Conservation (phyloP, 371 early-diverging fungal species). For the Mortierella sp. region DNA sequence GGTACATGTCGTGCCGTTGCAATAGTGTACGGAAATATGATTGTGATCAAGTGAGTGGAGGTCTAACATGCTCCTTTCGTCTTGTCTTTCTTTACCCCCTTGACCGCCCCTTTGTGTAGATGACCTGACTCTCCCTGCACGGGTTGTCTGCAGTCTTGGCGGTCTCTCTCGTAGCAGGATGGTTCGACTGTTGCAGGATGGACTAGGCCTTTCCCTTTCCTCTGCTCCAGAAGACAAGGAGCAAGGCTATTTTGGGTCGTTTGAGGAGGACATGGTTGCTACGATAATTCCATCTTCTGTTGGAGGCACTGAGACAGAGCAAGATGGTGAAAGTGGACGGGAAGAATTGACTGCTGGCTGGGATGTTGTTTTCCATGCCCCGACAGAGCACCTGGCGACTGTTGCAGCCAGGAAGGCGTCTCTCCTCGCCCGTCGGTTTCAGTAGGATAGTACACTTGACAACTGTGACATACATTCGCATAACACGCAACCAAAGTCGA, state of each 20-base stretch:
- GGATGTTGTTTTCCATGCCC: constrained; percentile 13
- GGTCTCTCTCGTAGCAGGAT: not conserved
- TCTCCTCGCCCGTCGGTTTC: constrained; percentile 16
- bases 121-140: constrained; percentile 14
- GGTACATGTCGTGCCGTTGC: not conserved
- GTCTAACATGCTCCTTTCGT: not conserved
- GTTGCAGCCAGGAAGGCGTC: constrained; percentile 7
- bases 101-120: not conserved
- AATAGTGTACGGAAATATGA: not conserved
- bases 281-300: not conserved
- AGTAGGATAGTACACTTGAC: not conserved
- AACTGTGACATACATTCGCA: not conserved
- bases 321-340: not conserved
- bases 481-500: no score
- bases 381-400: constrained; percentile 13
- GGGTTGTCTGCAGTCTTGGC: not conserved
- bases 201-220: not conserved
- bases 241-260: constrained; percentile 10
- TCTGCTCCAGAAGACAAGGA: not conserved
- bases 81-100: not conserved
- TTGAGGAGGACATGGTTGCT: constrained; percentile 23
- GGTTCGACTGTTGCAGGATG: constrained; percentile 7
- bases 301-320: not conserved
- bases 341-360: not conserved
- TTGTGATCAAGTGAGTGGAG: not conserved